Conservation (phyloP, 208 protist genomes). For the Trypanosoma platydactyli region DNA sequence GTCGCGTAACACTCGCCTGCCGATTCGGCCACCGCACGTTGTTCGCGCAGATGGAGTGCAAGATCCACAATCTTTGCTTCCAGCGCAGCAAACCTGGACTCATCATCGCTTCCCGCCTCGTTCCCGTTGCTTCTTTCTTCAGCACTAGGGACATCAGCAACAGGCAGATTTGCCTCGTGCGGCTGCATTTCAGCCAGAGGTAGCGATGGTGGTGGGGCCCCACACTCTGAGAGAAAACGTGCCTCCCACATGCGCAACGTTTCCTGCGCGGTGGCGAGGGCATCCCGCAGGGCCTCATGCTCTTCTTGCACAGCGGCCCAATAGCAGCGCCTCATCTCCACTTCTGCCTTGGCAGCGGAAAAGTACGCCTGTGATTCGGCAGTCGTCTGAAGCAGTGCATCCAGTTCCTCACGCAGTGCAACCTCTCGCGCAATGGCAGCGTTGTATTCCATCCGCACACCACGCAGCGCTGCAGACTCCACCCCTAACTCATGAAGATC, state of each 20-base stretch:
- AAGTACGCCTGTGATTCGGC: slow-evolving; percentile 13
- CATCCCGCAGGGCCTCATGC: slow-evolving; percentile 22
- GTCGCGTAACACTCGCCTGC: slow-evolving; percentile 23
- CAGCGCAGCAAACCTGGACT: slow-evolving; percentile 16
- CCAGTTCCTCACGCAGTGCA: slow-evolving; percentile 31
- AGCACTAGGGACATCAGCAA: neutral
- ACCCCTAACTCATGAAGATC: slow-evolving; percentile 5
- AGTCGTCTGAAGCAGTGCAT: slow-evolving; percentile 16
- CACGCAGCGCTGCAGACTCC: slow-evolving; percentile 21
- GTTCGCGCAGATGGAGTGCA: slow-evolving; percentile 42
- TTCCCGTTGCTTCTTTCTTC: neutral
- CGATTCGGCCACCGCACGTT: slow-evolving; percentile 27
- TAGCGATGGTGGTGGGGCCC: neutral
- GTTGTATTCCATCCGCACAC: slow-evolving; percentile 21
- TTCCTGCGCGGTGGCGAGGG: slow-evolving; percentile 18
- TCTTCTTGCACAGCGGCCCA: slow-evolving; percentile 31
- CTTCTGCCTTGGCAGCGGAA: slow-evolving; percentile 15
- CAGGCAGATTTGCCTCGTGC: neutral
- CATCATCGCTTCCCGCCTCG: slow-evolving; percentile 3
- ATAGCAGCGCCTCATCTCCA: slow-evolving; percentile 28
- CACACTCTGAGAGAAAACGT: slow-evolving; percentile 20
- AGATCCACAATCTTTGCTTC: slow-evolving; percentile 69
- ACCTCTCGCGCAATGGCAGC: slow-evolving; percentile 27
- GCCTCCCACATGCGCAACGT: slow-evolving; percentile 12
- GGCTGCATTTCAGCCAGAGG: neutral